Evolutionary conservation across 495 filamentous ascomycete species (phyloP), one percentile per base, ranked within the genome.

Genomic region (Cercophora sp.): DNA sequence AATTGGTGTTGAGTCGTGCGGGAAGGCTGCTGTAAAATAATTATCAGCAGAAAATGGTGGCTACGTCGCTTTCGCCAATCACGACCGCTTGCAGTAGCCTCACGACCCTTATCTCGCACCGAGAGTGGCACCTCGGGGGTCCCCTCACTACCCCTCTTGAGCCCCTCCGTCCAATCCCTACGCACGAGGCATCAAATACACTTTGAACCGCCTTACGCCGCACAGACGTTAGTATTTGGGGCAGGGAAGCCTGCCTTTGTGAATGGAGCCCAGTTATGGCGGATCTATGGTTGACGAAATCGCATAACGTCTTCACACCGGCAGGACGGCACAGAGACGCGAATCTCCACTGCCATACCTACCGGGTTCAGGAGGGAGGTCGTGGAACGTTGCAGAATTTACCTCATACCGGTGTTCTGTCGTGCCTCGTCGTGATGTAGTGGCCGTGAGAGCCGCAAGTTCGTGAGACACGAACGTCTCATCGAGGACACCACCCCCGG

Each of bases 21-120:
- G 54, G 42, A 64, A 68, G 61, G 50, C 24, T 64, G 59, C 56
- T 68, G 71, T 75, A 61, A 75, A 71, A 67, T 54, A 72, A 73
- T 75, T 64, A 64, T 66, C 68, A 72, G 56, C 67, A 69, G 49
- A 55, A 69, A 70, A 66, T 60, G 57, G 53, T 49, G 19, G 44
- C 41, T 31, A 24, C 37, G 29, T 31, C 48, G 15, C 48, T 32
- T 46, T 57, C 37, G 58, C 72, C 70, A 75, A 75, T 72, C 62
- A 71, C 26, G 13, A 3, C 31, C 48, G 5, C 47, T 27, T 24
- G 32, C 23, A 42, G 52, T 49, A 52, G 48, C 54, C 60, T 58
- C 43, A 16, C 52, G 32, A 36, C 32, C 24, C 57, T 71, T 72
- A 73, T 72, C 71, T 69, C 52, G 41, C 52, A 45, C 63, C 51